These are phyloP conservation scores for Sclerotinia glacialis DNA, from an alignment of 2,329 filamentous ascomycete species.

Conservation along the genomic window DNA sequence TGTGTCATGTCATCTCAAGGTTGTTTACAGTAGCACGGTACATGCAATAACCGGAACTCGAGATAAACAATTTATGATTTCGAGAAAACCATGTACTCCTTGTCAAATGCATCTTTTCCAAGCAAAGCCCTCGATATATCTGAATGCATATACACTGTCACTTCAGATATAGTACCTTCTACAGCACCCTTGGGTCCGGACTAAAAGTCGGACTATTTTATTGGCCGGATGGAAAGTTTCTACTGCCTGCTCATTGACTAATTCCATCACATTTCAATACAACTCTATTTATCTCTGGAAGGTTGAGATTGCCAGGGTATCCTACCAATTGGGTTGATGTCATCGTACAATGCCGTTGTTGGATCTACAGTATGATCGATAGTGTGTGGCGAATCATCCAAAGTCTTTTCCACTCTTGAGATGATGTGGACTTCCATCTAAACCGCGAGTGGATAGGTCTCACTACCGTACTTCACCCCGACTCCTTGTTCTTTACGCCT, in stretches of 20 bases:
- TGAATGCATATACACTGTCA: constrained; percentile 8
- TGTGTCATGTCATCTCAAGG: constrained; percentile 22
- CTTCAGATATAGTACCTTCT: constrained; percentile 13
- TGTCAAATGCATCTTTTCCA: constrained; percentile 8
- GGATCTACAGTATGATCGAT: constrained; percentile 20
- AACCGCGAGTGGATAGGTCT: constrained; percentile 17
- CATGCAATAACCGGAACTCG: constrained; percentile 16
- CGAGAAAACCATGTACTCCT: constrained; percentile 6
- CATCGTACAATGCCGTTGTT: constrained; percentile 8
- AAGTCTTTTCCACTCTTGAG: constrained; percentile 12
- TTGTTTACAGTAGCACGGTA: constrained; percentile 17
- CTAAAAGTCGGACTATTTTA: constrained; percentile 11
- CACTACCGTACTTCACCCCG: neutral
- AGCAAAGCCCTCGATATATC: neutral
- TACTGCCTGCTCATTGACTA: neutral
- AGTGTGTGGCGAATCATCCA: constrained; percentile 13
- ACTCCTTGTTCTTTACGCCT: constrained; percentile 11
- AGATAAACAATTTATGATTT: constrained; percentile 18
- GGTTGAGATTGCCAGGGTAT: neutral
- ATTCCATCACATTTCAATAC: constrained; percentile 7
- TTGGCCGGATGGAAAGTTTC: constrained; percentile 3
- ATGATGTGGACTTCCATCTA: constrained; percentile 20
- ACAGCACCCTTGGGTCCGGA: neutral
- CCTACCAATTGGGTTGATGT: constrained; percentile 3
- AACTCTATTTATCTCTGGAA: constrained; percentile 4